Evolutionary conservation across 352 stramenopile genomes (phyloP).

Genomic region (Pythium oligandrum): DNA sequence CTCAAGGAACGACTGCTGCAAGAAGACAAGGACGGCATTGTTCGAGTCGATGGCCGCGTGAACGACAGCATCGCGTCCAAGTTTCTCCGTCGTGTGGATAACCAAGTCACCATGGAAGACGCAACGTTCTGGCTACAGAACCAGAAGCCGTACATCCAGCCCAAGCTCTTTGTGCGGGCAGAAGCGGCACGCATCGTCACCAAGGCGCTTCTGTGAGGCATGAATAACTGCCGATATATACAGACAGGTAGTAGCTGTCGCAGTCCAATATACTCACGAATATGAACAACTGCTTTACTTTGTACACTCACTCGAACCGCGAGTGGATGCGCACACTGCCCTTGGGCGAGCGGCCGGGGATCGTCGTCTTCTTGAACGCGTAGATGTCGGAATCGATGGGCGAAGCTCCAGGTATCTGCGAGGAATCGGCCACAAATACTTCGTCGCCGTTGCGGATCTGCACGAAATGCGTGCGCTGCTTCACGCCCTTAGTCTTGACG

Average conservation of each 20-base stretch:
- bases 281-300: too few relatives aligned
- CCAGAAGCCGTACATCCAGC: conserved; percentile 77
- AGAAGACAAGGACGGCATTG: conserved; percentile 67
- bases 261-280: too few relatives aligned
- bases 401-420: conserved; percentile 36
- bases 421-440: conserved; percentile 78
- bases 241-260: too few relatives aligned
- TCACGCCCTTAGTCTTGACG: conserved; percentile 82
- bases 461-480: conserved; percentile 81
- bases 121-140: conserved; percentile 77
- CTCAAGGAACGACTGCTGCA: conserved; percentile 75
- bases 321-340: conserved; percentile 60
- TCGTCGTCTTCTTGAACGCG: conserved; percentile 48
- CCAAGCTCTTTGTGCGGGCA: conserved; percentile 82
- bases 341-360: conserved; percentile 22
- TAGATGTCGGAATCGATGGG: conserved; percentile 70
- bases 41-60: conserved; percentile 71
- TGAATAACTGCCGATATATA: too few relatives aligned
- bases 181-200: conserved; percentile 78
- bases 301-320: conserved; percentile 42
- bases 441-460: conserved; percentile 60
- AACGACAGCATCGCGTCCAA: conserved; percentile 75
- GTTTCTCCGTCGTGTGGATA: conserved; percentile 44
- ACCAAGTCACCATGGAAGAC: conserved; percentile 81
- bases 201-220: conserved; percentile 56